phyloP scores from a whole-genome alignment of 805 yeast genomes.

The Schizosaccharomyces cryophilus region DNA sequence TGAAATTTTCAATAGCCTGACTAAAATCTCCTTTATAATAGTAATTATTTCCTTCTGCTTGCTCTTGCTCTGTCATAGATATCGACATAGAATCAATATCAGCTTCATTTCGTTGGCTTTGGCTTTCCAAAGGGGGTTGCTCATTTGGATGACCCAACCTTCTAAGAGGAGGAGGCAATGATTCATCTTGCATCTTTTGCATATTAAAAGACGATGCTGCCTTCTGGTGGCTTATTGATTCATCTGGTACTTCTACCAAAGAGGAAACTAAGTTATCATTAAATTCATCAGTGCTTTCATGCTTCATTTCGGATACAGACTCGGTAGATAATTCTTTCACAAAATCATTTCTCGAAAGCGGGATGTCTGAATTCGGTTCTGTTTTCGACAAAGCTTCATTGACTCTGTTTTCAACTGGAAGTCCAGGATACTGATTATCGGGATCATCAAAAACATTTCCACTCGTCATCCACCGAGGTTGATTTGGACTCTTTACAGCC shows the following conservation, averaged over 20 bases:
- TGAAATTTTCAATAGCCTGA: slow-evolving; percentile 35
- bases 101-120: background rate
- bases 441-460: background rate
- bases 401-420: background rate
- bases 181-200: too few species aligned
- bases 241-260: too few species aligned
- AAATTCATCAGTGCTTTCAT: too few species aligned
- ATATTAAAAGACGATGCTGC: too few species aligned
- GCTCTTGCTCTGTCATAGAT: slow-evolving; percentile 10
- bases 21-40: slow-evolving; percentile 69
- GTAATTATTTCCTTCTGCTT: slow-evolving; percentile 29
- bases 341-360: too few species aligned
- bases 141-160: too few species aligned
- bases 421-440: background rate
- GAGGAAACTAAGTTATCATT: too few species aligned
- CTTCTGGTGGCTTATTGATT: too few species aligned
- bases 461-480: background rate
- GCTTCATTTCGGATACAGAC: too few species aligned
- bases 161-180: too few species aligned
- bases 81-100: background rate
- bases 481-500: background rate
- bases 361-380: too few species aligned
- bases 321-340: too few species aligned
- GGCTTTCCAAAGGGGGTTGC: background rate
- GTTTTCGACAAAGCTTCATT: background rate